phyloP scores from a whole-genome alignment of 2,329 filamentous ascomycete genomes.

The Botrytis fabae region DNA sequence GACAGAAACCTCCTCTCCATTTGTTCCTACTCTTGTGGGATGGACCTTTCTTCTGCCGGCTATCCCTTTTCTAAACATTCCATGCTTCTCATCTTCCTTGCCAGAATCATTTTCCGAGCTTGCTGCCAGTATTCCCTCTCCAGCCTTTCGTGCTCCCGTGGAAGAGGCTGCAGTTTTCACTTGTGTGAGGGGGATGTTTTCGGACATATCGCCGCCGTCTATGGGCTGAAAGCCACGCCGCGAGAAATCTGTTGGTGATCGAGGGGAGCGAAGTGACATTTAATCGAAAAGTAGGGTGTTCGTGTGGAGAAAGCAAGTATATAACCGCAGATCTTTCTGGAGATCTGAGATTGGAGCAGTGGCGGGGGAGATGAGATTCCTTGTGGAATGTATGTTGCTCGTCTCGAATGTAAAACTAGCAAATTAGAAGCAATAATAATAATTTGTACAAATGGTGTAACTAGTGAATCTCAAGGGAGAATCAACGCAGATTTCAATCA shows the following conservation, averaged over 20 bases:
- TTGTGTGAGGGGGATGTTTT: conserved; percentile 55
- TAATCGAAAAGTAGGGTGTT: background rate
- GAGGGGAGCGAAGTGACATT: conserved; percentile 37
- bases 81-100: conserved; percentile 37
- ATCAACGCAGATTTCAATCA: background rate
- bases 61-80: conserved; percentile 28
- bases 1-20: conserved; percentile 55
- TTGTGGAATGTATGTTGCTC: conserved; percentile 10
- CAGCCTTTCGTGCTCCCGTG: conserved; percentile 53
- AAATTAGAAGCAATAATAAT: background rate
- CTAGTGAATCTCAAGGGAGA: background rate
- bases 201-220: conserved; percentile 31
- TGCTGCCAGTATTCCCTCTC: conserved; percentile 40
- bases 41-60: conserved; percentile 51
- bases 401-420: background rate
- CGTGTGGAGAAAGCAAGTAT: background rate
- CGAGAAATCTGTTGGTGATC: conserved; percentile 34
- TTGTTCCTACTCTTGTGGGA: conserved; percentile 46
- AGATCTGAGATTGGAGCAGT: conserved; percentile 3
- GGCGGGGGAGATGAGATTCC: background rate
- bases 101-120: conserved; percentile 16
- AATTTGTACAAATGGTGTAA: background rate
- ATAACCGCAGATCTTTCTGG: background rate
- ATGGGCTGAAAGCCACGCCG: conserved; percentile 37
- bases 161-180: conserved; percentile 58